Conservation (phyloP, 208 protist species). For the Borovskyia barvae region DNA sequence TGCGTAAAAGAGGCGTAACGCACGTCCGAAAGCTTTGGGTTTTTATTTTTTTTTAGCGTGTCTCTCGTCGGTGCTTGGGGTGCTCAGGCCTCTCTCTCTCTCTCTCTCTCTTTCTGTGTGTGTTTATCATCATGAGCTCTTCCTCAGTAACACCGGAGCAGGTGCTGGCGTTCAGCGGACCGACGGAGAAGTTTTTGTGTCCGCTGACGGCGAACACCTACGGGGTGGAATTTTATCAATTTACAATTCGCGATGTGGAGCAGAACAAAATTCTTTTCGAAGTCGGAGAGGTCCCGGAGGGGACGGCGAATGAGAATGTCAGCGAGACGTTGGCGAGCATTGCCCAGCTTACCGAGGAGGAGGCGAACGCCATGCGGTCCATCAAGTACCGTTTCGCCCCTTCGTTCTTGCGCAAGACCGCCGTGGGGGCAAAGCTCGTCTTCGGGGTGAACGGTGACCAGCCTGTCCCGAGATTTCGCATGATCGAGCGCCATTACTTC, state of each 20-base stretch:
- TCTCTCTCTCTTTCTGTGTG: background rate
- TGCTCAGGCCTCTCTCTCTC: no score
- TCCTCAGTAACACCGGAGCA: slow-evolving; percentile 61
- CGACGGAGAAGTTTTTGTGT: slow-evolving; percentile 90
- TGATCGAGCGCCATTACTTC: slow-evolving; percentile 98
- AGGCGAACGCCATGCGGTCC: slow-evolving; percentile 52
- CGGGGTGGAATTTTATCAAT: slow-evolving; percentile 93
- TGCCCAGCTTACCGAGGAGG: slow-evolving; percentile 43
- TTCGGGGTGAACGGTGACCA: slow-evolving; percentile 90
- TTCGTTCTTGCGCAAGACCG: slow-evolving; percentile 66
- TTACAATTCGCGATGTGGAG: slow-evolving; percentile 93
- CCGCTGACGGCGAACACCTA: slow-evolving; percentile 90
- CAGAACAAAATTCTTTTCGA: slow-evolving; percentile 84
- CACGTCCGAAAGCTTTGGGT: no score
- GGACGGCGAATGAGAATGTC: slow-evolving; percentile 27
- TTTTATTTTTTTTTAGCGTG: no score
- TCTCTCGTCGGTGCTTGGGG: no score
- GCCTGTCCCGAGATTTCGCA: slow-evolving; percentile 91
- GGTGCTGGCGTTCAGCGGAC: slow-evolving; percentile 59
- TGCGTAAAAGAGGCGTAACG: no score
- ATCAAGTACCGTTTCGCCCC: slow-evolving; percentile 92
- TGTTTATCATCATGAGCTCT: slow-evolving; percentile 6
- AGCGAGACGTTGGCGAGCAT: slow-evolving; percentile 11
- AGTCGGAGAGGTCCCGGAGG: slow-evolving; percentile 47
- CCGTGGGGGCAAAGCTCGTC: slow-evolving; percentile 87